Evolutionary conservation across 768 basidiomycete species (phyloP).

Genomic region (Lactarius pseudohatsudake): DNA sequence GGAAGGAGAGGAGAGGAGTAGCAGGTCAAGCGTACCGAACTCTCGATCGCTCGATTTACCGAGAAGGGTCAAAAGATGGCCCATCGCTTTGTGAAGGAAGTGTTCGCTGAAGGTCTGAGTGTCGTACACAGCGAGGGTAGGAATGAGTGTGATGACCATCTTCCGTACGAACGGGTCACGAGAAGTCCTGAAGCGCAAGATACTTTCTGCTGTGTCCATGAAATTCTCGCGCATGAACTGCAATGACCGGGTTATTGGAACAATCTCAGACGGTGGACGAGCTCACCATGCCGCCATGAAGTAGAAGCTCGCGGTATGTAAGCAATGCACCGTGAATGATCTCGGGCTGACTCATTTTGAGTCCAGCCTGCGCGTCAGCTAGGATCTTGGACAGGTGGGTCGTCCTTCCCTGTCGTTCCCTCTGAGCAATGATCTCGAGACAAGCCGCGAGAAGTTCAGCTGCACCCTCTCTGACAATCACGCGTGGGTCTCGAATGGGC

Average conservation of each 20-base stretch:
- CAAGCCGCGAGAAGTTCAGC: conserved; percentile 93
- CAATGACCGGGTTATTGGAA: conserved; percentile 2
- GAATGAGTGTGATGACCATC: conserved; percentile 95
- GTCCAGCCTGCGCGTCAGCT: conserved; percentile 79
- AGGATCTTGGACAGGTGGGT: conserved; percentile 79
- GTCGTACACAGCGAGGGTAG: conserved; percentile 92
- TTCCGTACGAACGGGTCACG: conserved; percentile 86
- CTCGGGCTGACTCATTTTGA: conserved; percentile 80
- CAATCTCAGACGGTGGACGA: background rate
- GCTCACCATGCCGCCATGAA: conserved; percentile 92
- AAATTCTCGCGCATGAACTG: conserved; percentile 91
- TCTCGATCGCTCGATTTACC: conserved; percentile 87
- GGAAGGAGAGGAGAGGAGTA: background rate
- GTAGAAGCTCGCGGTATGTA: conserved; percentile 85
- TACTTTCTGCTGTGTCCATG: conserved; percentile 83
- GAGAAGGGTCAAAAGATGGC: conserved; percentile 81
- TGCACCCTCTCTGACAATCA: conserved; percentile 90
- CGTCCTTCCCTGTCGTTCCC: conserved; percentile 66
- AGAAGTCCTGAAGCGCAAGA: conserved; percentile 84
- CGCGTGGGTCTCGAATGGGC: conserved; percentile 83
- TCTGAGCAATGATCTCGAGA: conserved; percentile 77
- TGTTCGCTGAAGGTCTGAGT: conserved; percentile 88
- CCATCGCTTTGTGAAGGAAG: conserved; percentile 93
- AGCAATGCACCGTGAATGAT: conserved; percentile 90
- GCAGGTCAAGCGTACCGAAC: conserved; percentile 56